These are phyloP conservation scores for Colletotrichum sp. DNA, from an alignment of 2,329 filamentous ascomycete species.

Conservation along the genomic window DNA sequence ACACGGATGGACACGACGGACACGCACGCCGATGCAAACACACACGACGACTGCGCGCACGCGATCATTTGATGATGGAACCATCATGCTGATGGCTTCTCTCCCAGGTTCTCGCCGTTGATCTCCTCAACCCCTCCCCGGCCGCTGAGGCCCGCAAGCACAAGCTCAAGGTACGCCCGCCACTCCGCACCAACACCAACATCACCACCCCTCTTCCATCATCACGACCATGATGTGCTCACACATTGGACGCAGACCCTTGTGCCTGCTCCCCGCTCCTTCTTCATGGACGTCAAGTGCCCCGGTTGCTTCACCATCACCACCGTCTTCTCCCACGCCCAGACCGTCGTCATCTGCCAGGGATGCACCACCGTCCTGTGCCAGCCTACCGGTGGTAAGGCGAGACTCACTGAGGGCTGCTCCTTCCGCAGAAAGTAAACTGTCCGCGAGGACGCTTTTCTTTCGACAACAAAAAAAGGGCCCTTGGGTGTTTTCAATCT, in stretches of 20 bases:
- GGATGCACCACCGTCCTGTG: conserved; percentile 99
- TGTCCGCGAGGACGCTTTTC: conserved; percentile 51
- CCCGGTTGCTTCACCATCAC: conserved; percentile 99
- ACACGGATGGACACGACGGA: conserved; percentile 7
- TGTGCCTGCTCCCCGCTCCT: conserved; percentile 94
- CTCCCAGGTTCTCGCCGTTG: conserved; percentile 96
- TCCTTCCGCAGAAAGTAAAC: conserved; percentile 99
- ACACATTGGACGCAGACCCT: conserved; percentile 68
- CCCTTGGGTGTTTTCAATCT: conserved; percentile 42
- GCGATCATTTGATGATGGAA: conserved; percentile 18
- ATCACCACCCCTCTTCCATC: neutral
- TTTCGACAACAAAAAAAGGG: conserved; percentile 32
- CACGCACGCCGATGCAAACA: neutral
- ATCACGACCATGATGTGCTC: conserved; percentile 7
- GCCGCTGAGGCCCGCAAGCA: conserved; percentile 99
- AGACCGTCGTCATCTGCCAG: conserved; percentile 99
- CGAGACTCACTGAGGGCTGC: conserved; percentile 98
- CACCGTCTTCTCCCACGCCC: conserved; percentile 99
- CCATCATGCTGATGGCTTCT: conserved; percentile 28
- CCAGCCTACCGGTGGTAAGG: conserved; percentile 99
- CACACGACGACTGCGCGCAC: conserved; percentile 2
- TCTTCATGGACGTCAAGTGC: conserved; percentile 99
- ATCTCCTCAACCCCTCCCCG: conserved; percentile 98
- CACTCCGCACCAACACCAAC: neutral
- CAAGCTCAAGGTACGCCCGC: conserved; percentile 92